Percentiles rank a stretch among this genome's conserved stretches.
phyloP scores from a whole-genome alignment of 2,329 filamentous ascomycete genomes.

The Verticillium longisporum region DNA sequence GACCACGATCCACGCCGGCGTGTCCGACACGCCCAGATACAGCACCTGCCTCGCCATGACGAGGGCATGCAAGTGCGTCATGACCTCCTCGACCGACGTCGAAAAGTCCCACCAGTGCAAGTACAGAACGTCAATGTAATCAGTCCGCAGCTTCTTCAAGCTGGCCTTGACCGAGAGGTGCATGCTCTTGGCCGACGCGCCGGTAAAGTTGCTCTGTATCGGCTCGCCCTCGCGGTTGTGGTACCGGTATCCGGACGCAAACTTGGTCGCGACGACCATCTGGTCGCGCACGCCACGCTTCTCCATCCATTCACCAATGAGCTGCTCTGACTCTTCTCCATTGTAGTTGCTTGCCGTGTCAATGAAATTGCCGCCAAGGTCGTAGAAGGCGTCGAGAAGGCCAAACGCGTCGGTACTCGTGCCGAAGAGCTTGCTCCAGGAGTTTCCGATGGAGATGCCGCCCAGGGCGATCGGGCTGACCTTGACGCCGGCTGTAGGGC shows the following conservation, averaged over 20 bases:
- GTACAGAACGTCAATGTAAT: slow-evolving; percentile 35
- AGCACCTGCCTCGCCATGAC: slow-evolving; percentile 31
- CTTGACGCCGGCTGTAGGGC: no score
- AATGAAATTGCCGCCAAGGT: slow-evolving; percentile 59
- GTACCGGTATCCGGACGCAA: slow-evolving; percentile 37
- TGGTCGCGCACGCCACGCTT: slow-evolving; percentile 40
- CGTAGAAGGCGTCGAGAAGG: slow-evolving; percentile 49
- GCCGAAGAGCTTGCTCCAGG: slow-evolving; percentile 12
- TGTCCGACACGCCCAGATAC: slow-evolving; percentile 31
- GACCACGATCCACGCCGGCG: slow-evolving; percentile 29
- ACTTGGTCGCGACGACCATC: slow-evolving; percentile 50
- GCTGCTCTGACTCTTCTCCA: slow-evolving; percentile 46
- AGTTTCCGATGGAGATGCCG: slow-evolving; percentile 16
- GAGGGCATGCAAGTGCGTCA: slow-evolving; percentile 30
- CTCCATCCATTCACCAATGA: slow-evolving; percentile 52
- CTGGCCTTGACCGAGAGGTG: slow-evolving; percentile 32
- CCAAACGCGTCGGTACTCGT: slow-evolving; percentile 37
- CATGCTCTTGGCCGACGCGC: slow-evolving; percentile 34
- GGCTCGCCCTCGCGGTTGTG: slow-evolving; percentile 27
- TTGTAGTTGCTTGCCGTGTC: slow-evolving; percentile 56
- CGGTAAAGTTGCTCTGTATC: slow-evolving; percentile 29
- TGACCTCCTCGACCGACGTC: slow-evolving; percentile 31
- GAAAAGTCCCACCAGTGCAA: slow-evolving; percentile 35
- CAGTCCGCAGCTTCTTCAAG: slow-evolving; percentile 34
- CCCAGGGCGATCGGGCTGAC: slow-evolving; percentile 8